Base-by-base conservation (phyloP, 2,329 filamentous ascomycete species). In the Colletotrichum cordylinicola region DNA sequence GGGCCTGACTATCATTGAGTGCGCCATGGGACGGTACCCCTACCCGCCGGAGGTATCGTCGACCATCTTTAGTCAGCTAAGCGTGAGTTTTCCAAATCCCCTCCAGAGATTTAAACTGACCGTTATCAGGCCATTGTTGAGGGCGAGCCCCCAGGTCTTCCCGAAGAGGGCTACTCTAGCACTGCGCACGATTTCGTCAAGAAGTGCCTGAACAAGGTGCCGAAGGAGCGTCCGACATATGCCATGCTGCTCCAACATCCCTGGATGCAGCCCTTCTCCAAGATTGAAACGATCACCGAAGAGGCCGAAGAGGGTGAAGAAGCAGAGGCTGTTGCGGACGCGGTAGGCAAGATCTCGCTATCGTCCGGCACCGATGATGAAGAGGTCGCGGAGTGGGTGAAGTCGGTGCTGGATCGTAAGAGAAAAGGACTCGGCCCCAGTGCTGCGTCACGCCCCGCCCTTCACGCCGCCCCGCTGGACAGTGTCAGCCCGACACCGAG, bases 41-140 rank as follows among this genome's bases (percentile, higher is more conserved):
- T 99, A 99, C 81, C 96, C 97, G 6, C 96, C 97, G 0, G 97
- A 99, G 84, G 97, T 98, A 2, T 98, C 98, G 79, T 97, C 96
- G 83, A 98, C 98, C 82, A 99, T 99, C 79, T 98, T 99, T 88
- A 98, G 95, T 81, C 97, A 99, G 83, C 89, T 99, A 39, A 98
- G 94, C 81, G 97, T 98, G 90, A 93, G 96, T 92, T 21, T 18
- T 70, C 24, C 60, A 52, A 27, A 16, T 8, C 37, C 16, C 37
- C 12, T 35, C 66, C 68, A n/a, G 43, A 66, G 48, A 39, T 62
- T 18, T 43, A 29, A 31, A 18, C 76, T 82, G 79, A 83, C 61
- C 13, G 35, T 33, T 61, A 48, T 33, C 79, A 99, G 97, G 97
- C 97, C 72, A 99, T 99, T 82, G 97, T 99, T 43, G 95, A 98